Base-by-base conservation (phyloP, 768 basidiomycete species). In the Cystobasidium ongulense region DNA sequence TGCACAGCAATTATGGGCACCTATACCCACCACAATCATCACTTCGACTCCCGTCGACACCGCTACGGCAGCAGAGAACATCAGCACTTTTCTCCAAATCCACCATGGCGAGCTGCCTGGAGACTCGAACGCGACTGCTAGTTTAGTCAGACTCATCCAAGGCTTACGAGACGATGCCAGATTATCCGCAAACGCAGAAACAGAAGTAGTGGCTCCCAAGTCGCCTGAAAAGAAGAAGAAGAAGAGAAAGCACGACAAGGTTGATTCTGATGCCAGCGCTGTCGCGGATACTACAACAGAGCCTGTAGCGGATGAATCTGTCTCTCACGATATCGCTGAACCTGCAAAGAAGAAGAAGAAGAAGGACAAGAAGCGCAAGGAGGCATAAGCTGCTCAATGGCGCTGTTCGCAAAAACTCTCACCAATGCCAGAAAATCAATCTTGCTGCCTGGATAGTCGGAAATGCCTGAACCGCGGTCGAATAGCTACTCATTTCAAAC, bases 201-300 rank as follows among this genome's bases (percentile, higher is more conserved):
- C 15, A 21, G 27, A 5, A 27, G 57, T 27, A 27, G 57, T 27
- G 17, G 1, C 11, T 27, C 29, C 33, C 1, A 59, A 7, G 53
- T 39, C 38, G 31, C 36, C 59, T 33, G 36, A 61, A 27, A 33
- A 61, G 23, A 7, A 5, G 36, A 61, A 38, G 63, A 46, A 50
- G 64, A 43, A 66, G 50, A 36, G 65, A 25, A 52, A 53, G 35
- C 65, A 52, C 46, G 38, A 41, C 8, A 41, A 53, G 31, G 41
- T 53, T 18, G 50, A 67, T 31, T 10, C 8, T 1, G 11, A 67
- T 33, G 65, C n/a, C 23, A 50, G 46, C 46, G 18, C 36, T 67
- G 61, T 63, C 63, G 74, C 62, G 3, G 61, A 66, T 72, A 70
- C 46, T 74, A 73, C 39, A 35, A 33, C 61, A 33, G 67, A 46